These are phyloP conservation scores for Taphrina sp. DNA, from an alignment of 1,139 yeast species.

Conservation along the genomic window DNA sequence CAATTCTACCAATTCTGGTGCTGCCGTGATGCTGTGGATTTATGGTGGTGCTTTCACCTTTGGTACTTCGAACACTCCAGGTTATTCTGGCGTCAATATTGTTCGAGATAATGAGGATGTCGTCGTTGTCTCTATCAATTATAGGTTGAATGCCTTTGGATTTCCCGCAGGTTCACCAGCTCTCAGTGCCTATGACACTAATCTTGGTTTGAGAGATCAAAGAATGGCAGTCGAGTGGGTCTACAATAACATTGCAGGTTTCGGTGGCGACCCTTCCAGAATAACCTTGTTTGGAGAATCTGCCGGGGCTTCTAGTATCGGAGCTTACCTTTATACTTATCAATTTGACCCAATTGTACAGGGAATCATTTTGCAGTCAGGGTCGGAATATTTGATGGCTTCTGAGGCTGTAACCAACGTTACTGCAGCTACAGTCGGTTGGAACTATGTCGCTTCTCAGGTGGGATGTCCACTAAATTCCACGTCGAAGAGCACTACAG, in stretches of 20 bases:
- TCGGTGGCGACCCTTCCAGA: constrained; percentile 46
- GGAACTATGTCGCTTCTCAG: constrained; percentile 20
- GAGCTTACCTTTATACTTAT: constrained; percentile 21
- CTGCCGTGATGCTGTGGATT: constrained; percentile 26
- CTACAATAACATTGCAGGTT: constrained; percentile 42
- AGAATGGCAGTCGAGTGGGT: constrained; percentile 46
- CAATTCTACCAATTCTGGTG: constrained; percentile 16
- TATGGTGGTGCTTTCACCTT: constrained; percentile 30
- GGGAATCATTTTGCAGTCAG: constrained; percentile 31
- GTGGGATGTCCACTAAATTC: constrained; percentile 25
- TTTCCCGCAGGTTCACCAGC: constrained; percentile 29
- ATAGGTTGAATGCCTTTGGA: constrained; percentile 18
- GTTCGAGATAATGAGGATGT: constrained; percentile 19
- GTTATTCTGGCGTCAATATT: constrained; percentile 15
- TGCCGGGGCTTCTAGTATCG: constrained; percentile 44
- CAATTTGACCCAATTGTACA: constrained; percentile 25
- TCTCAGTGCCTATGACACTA: constrained; percentile 38
- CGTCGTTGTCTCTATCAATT: constrained; percentile 20
- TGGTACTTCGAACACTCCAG: constrained; percentile 20
- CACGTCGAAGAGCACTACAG: not conserved
- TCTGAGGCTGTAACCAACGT: constrained; percentile 11
- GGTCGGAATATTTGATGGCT: constrained; percentile 24
- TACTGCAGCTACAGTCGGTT: constrained; percentile 1
- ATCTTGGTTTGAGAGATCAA: constrained; percentile 45
- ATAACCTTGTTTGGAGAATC: constrained; percentile 47